Evolutionary conservation across 441 rosid species (phyloP).

Genomic region (Bruguiera hainesii): DNA sequence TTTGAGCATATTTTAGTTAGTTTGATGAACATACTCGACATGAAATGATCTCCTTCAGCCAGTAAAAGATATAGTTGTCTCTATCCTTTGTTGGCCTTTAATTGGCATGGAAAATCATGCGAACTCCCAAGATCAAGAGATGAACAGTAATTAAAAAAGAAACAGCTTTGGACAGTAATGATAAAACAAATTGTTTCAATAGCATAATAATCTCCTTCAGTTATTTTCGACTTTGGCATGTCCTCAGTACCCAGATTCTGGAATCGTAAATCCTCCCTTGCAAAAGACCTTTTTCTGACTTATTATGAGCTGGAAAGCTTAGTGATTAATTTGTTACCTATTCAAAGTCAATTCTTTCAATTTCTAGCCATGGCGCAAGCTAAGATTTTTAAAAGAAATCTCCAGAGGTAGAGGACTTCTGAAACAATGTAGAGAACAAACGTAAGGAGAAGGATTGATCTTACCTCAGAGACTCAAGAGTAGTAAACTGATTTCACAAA

Average conservation of each 20-base stretch:
- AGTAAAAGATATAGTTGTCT: no score
- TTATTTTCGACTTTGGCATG: no score
- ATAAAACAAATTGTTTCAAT: no score
- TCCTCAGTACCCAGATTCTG: no score
- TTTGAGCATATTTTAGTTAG: no score
- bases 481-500: neutral
- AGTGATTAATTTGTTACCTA: neutral
- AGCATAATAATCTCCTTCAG: no score
- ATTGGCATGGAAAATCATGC: neutral
- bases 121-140: neutral
- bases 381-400: neutral
- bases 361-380: neutral
- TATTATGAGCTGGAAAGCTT: neutral
- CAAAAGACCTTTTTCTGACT: no score
- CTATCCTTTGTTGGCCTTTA: neutral
- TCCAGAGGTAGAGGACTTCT: neutral
- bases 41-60: no score
- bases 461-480: conserved; percentile 9
- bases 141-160: neutral
- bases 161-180: neutral
- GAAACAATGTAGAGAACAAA: neutral
- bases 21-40: no score
- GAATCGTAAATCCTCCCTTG: no score
- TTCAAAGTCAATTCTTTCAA: neutral
- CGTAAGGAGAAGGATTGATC: neutral